Evolutionary conservation across 768 basidiomycete species (phyloP).

Genomic region (Boletus rubescentipes): DNA sequence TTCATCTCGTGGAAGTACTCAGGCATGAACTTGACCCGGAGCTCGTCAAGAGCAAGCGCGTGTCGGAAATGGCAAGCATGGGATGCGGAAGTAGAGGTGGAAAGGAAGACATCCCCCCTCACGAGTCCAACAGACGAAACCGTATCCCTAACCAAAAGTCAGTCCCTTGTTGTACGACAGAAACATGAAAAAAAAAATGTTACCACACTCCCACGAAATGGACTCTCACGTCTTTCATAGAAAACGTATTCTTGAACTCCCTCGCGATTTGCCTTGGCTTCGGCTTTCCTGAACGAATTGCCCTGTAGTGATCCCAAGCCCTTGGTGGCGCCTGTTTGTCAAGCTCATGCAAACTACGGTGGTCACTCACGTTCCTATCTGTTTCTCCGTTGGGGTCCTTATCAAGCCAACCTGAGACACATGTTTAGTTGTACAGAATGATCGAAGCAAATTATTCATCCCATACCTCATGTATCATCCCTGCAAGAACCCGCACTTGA

Average conservation of each 20-base stretch:
- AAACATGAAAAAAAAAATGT: too few species aligned
- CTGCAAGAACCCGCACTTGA: constrained; percentile 10
- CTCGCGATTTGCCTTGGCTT: constrained; percentile 5
- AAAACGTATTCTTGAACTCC: constrained; percentile 42
- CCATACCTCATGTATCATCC: constrained; percentile 38
- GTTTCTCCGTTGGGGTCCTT: too few species aligned
- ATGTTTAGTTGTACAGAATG: neutral
- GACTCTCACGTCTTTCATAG: neutral
- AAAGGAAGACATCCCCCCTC: neutral
- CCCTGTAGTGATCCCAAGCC: too few species aligned
- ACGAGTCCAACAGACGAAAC: constrained; percentile 3
- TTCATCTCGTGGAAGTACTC: neutral
- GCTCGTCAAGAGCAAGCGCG: neutral
- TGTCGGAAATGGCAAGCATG: neutral
- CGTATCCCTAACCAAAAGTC: constrained; percentile 1
- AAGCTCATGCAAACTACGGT: too few species aligned
- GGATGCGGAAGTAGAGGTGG: neutral
- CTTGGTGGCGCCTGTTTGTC: too few species aligned
- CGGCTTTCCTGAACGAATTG: neutral
- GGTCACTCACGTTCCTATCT: too few species aligned
- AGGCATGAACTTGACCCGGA: neutral
- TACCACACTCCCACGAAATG: constrained; percentile 3
- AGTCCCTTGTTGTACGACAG: neutral
- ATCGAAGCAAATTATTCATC: too few species aligned
- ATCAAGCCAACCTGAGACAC: neutral